Percentiles rank a stretch among this genome's conserved stretches.
phyloP scores from a whole-genome alignment of 768 basidiomycete species.

The Atractiella rhizophila region DNA sequence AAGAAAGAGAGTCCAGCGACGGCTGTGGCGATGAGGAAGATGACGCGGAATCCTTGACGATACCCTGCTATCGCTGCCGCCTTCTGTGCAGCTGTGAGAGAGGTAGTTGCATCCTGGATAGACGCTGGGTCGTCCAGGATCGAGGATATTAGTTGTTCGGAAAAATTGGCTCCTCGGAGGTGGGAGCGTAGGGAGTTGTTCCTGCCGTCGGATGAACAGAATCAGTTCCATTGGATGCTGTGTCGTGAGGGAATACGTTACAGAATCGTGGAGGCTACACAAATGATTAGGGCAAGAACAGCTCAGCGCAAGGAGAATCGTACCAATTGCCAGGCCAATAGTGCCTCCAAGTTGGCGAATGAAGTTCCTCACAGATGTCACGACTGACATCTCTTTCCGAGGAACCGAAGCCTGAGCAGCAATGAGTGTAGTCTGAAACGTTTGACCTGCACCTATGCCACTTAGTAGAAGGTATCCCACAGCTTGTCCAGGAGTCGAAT shows the following conservation, averaged over 20 bases:
- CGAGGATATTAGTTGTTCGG: no score
- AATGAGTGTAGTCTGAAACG: slow-evolving; percentile 9
- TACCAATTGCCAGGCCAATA: background rate
- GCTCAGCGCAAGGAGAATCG: background rate
- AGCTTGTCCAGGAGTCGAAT: slow-evolving; percentile 29
- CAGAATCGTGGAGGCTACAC: background rate
- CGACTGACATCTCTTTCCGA: slow-evolving; percentile 46
- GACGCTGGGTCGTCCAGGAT: background rate
- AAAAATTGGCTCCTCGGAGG: background rate
- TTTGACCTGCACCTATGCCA: slow-evolving; percentile 18
- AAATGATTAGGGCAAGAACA: background rate
- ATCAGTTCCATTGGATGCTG: no score
- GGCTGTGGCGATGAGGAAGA: background rate
- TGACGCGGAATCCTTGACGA: background rate
- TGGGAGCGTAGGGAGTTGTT: background rate
- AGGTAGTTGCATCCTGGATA: background rate
- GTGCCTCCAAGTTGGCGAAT: slow-evolving; percentile 40
- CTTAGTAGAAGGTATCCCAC: slow-evolving; percentile 36
- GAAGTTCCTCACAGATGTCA: slow-evolving; percentile 43
- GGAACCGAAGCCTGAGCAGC: slow-evolving; percentile 46
- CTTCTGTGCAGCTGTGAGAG: background rate
- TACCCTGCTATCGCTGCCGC: background rate
- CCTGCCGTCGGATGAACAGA: no score
- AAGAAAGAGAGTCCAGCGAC: background rate
- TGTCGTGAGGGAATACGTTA: no score